phyloP scores from a whole-genome alignment of 1,139 yeast genomes.

The Kodamaea suecica region DNA sequence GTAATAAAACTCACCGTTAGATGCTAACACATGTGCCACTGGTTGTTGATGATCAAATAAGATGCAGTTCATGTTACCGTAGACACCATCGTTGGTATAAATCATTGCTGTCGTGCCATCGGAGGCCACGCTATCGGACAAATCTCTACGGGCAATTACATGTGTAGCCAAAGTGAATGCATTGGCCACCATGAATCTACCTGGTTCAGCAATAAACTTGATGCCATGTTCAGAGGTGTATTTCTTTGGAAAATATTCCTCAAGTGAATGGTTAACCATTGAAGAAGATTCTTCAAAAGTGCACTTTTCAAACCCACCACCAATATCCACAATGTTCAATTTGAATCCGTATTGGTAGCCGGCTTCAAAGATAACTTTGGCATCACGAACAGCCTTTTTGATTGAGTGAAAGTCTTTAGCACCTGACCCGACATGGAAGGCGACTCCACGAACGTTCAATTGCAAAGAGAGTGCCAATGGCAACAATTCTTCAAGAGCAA shows the following conservation, averaged over 20 bases:
- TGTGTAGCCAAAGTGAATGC: constrained; percentile 85
- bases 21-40: constrained; percentile 59
- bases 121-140: constrained; percentile 36
- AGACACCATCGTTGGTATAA: constrained; percentile 92
- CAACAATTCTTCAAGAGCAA: constrained; percentile 54
- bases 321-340: constrained; percentile 71
- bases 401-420: constrained; percentile 73
- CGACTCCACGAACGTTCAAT: constrained; percentile 74
- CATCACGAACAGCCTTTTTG: constrained; percentile 68
- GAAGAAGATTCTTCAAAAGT: constrained; percentile 62
- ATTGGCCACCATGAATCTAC: constrained; percentile 81
- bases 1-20: constrained; percentile 48
- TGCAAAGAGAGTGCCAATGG: constrained; percentile 59
- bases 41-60: constrained; percentile 90
- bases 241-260: constrained; percentile 52
- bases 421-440: constrained; percentile 96
- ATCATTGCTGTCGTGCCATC: constrained; percentile 48
- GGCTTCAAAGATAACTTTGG: constrained; percentile 65
- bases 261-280: constrained; percentile 57
- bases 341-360: constrained; percentile 34
- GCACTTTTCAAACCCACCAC: constrained; percentile 85
- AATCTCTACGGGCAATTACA: constrained; percentile 76
- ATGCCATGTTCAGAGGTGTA: constrained; percentile 34
- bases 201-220: constrained; percentile 86
- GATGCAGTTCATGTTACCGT: constrained; percentile 93